Conservation (phyloP, 192 early-diverging fungal species). For the Podila epicladia region DNA sequence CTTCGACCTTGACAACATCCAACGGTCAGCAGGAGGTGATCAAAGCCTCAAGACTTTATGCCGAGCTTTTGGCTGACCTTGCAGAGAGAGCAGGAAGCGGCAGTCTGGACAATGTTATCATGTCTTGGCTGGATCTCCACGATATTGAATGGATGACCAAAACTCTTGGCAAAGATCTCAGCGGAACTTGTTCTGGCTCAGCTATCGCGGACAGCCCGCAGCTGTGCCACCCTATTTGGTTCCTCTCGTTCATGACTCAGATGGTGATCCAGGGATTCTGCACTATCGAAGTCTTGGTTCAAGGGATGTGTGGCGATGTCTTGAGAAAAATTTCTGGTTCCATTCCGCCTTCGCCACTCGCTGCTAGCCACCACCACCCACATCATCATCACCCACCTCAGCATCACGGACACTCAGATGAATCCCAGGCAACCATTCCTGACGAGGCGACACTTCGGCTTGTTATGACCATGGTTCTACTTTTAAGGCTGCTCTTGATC, state of each 20-base stretch:
- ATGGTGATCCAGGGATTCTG: conserved; percentile 43
- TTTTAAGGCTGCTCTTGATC: conserved; percentile 23
- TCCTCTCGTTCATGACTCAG: conserved; percentile 41
- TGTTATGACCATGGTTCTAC: conserved; percentile 23
- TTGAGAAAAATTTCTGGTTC: conserved; percentile 22
- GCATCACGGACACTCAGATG: not conserved
- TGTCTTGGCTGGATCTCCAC: conserved; percentile 31
- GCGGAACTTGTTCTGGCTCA: not conserved
- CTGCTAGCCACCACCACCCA: conserved; percentile 7
- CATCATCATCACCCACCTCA: not conserved
- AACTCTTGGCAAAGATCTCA: conserved; percentile 2
- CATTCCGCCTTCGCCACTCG: conserved; percentile 10
- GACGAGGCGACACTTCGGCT: conserved; percentile 29
- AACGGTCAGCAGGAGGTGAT: conserved; percentile 11
- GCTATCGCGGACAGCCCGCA: not conserved
- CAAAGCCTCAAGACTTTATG: conserved; percentile 16
- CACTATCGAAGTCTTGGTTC: conserved; percentile 33
- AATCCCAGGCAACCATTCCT: not conserved
- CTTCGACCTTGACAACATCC: not conserved
- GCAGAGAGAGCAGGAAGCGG: conserved; percentile 37
- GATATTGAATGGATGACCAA: conserved; percentile 35
- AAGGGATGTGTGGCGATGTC: conserved; percentile 31
- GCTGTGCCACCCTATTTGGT: conserved; percentile 17
- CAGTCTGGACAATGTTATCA: conserved; percentile 29
- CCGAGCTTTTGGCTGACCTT: conserved; percentile 36